Conservation (phyloP, 371 early-diverging fungal species). For the Mortierella sp. region DNA sequence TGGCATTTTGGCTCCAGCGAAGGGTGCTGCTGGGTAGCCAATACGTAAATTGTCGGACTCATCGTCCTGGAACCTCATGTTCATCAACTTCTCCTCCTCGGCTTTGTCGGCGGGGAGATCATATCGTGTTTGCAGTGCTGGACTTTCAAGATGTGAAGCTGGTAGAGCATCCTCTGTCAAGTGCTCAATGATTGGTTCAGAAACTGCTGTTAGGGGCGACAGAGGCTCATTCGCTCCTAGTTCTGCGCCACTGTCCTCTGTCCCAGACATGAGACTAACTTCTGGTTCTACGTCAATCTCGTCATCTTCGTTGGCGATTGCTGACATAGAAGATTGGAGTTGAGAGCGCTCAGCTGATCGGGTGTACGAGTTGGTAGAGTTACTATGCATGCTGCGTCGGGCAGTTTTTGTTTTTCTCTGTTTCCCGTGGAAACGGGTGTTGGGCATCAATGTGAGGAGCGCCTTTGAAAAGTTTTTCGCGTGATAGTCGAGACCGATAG, state of each 20-base stretch:
- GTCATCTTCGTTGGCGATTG: conserved; percentile 35
- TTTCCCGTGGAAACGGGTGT: conserved; percentile 1
- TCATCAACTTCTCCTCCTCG: neutral
- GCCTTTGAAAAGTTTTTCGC: conserved; percentile 51
- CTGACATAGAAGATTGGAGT: conserved; percentile 30
- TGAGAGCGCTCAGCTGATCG: conserved; percentile 23
- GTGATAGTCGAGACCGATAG: conserved; percentile 43
- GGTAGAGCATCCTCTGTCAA: neutral
- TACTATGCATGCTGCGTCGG: conserved; percentile 1
- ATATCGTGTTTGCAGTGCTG: neutral
- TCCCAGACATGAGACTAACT: conserved; percentile 36
- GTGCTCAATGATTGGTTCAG: neutral
- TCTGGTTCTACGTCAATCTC: conserved; percentile 56
- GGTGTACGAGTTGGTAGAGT: conserved; percentile 14
- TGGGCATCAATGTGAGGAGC: conserved; percentile 20
- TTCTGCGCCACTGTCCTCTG: conserved; percentile 24
- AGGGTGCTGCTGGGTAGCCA: conserved; percentile 43
- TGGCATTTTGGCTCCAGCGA: conserved; percentile 43
- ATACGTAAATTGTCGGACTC: conserved; percentile 11
- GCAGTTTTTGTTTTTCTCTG: conserved; percentile 23
- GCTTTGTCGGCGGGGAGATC: neutral
- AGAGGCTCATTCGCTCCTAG: conserved; percentile 7
- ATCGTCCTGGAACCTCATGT: conserved; percentile 8
- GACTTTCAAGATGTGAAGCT: neutral
- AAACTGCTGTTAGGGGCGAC: neutral